Conservation (phyloP, 371 early-diverging fungal genomes). For the Nematocida ausubeli region DNA sequence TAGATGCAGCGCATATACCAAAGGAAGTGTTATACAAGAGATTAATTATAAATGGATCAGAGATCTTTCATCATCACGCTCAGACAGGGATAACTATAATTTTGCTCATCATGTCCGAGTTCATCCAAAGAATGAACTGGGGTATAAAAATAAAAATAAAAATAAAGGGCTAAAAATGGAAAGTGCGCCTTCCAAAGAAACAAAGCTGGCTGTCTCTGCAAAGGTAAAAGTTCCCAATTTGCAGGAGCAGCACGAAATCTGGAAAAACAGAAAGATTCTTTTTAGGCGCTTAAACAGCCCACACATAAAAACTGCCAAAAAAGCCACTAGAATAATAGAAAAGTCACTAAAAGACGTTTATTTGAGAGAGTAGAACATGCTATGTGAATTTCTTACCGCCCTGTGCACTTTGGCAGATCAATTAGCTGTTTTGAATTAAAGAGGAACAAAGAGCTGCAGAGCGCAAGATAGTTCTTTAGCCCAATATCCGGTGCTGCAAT, state of each 20-base stretch:
- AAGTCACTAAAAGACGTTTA: not conserved
- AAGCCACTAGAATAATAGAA: not conserved
- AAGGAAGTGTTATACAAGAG: not conserved
- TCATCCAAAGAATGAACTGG: not conserved
- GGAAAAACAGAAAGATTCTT: not conserved
- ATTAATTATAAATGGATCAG: constrained; percentile 43
- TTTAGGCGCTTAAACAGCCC: not conserved
- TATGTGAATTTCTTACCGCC: not conserved
- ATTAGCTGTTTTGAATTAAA: constrained; percentile 30
- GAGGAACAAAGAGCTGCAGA: constrained; percentile 16
- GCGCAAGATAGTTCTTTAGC: not conserved
- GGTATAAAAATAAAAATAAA: constrained; percentile 12
- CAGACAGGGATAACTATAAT: constrained; percentile 56
- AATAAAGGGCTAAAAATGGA: not conserved
- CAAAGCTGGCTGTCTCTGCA: too few species aligned
- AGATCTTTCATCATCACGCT: constrained; percentile 44
- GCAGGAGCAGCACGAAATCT: not conserved
- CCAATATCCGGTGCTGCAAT: constrained; percentile 27
- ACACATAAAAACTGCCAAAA: not conserved
- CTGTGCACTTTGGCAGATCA: not conserved
- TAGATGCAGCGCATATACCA: too few species aligned
- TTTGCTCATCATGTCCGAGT: constrained; percentile 42
- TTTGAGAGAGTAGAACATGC: not conserved
- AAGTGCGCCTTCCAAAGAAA: too few species aligned
- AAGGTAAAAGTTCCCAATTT: not conserved